phyloP scores from a whole-genome alignment of 202 grass and related monocot species.

The Setaria italica region DNA sequence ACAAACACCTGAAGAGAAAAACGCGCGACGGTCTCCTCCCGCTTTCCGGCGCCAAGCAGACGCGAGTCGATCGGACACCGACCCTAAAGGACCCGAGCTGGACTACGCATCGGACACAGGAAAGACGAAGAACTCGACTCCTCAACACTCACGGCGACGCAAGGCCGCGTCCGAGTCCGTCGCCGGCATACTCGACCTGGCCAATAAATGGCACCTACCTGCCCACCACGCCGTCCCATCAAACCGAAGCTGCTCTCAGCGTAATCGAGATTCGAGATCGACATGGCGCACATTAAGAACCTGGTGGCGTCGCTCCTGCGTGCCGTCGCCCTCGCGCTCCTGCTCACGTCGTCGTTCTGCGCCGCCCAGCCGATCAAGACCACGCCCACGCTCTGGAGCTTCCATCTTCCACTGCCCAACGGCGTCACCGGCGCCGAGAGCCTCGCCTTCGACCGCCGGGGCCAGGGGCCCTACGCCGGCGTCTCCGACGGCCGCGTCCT shows the following conservation, averaged over 20 bases:
- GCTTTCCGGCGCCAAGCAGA: too few relatives aligned
- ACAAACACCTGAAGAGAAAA: too few relatives aligned
- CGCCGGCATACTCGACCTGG: too few relatives aligned
- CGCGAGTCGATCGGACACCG: too few relatives aligned
- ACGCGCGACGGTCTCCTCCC: too few relatives aligned
- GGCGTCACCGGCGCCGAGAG: conserved; percentile 46
- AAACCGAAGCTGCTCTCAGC: background rate
- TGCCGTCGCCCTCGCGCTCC: background rate
- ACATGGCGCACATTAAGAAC: background rate
- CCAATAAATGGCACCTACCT: background rate
- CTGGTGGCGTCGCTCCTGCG: background rate
- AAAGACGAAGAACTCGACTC: too few relatives aligned
- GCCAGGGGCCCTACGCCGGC: conserved; percentile 37
- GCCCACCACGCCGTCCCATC: background rate
- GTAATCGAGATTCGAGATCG: background rate
- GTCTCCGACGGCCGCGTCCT: conserved; percentile 56
- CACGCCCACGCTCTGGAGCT: background rate
- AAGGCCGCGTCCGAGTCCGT: background rate
- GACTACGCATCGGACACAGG: background rate
- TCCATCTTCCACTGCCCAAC: background rate
- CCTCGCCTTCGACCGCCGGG: conserved; percentile 27
- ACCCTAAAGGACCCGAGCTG: background rate
- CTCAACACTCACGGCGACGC: background rate
- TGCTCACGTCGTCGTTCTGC: background rate
- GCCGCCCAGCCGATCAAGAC: conserved; percentile 10